phyloP scores from a whole-genome alignment of 306 rosid genomes.

The Glycine tomentella region DNA sequence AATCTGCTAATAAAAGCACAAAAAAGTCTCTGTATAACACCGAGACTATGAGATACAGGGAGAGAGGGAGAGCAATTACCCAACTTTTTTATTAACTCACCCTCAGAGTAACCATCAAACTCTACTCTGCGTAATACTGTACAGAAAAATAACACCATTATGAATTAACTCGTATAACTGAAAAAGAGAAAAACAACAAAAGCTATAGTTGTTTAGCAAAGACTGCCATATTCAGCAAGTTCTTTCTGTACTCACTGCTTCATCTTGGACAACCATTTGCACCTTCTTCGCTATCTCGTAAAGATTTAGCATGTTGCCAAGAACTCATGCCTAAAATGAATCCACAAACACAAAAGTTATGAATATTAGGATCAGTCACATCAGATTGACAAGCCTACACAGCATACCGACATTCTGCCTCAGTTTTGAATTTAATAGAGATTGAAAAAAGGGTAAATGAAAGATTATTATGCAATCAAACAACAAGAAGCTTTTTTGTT shows the following conservation, averaged over 20 bases:
- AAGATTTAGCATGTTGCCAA: slow-evolving; percentile 85
- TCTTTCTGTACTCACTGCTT: slow-evolving; percentile 87
- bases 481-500: too few species aligned
- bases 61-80: slow-evolving; percentile 9
- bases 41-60: background rate
- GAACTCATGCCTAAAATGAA: slow-evolving; percentile 71
- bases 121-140: slow-evolving; percentile 68
- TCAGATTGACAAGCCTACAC: too few species aligned
- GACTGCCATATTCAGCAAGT: slow-evolving; percentile 72
- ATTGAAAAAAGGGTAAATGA: too few species aligned
- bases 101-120: slow-evolving; percentile 90
- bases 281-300: slow-evolving; percentile 87
- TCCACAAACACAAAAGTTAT: slow-evolving; percentile 29
- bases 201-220: slow-evolving; percentile 33
- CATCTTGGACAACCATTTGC: slow-evolving; percentile 88
- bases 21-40: background rate
- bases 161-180: background rate
- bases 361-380: background rate
- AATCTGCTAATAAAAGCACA: background rate
- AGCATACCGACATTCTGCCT: too few species aligned
- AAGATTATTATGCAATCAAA: too few species aligned
- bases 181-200: slow-evolving; percentile 13
- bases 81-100: slow-evolving; percentile 75
- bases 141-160: slow-evolving; percentile 31
- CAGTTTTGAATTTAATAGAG: too few species aligned